A percentile compares a stretch with the other conserved stretches of the same genome.
Evolutionary conservation across 768 basidiomycete species (phyloP).

Genomic region (Auricularia cornea): DNA sequence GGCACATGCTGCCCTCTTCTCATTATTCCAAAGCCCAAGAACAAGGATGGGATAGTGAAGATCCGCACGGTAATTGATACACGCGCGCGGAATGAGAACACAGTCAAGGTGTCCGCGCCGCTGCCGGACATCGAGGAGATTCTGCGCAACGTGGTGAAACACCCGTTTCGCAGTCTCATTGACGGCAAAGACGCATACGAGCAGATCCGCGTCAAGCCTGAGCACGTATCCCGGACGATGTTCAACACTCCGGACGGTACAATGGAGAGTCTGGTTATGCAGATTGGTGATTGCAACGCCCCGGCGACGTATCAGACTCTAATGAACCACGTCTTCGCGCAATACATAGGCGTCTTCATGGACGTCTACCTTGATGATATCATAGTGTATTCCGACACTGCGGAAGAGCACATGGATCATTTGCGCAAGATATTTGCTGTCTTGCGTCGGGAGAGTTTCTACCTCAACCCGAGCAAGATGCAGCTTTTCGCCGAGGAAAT

Average conservation of each 20-base stretch:
- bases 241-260: conserved; percentile 13
- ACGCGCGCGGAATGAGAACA: conserved; percentile 5
- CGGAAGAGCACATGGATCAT: conserved; percentile 25
- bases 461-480: conserved; percentile 8
- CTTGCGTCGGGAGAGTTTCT: conserved; percentile 9
- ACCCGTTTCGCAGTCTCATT: conserved; percentile 5
- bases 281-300: conserved; percentile 16
- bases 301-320: conserved; percentile 13
- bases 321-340: conserved; percentile 12
- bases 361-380: conserved; percentile 16
- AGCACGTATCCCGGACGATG: conserved; percentile 12
- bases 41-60: neutral
- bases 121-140: conserved; percentile 4
- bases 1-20: conserved; percentile 1
- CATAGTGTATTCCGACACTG: conserved; percentile 19
- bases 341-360: conserved; percentile 13
- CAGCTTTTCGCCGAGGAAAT: conserved; percentile 10
- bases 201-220: conserved; percentile 9
- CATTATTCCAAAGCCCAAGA: neutral
- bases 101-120: conserved; percentile 2
- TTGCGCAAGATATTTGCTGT: conserved; percentile 8
- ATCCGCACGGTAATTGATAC: conserved; percentile 3
- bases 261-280: conserved; percentile 14
- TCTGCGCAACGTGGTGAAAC: neutral
- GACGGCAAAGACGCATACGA: conserved; percentile 13